Evolutionary conservation across 441 rosid species (phyloP).

Genomic region (Bocquillonia castaneifolia): DNA sequence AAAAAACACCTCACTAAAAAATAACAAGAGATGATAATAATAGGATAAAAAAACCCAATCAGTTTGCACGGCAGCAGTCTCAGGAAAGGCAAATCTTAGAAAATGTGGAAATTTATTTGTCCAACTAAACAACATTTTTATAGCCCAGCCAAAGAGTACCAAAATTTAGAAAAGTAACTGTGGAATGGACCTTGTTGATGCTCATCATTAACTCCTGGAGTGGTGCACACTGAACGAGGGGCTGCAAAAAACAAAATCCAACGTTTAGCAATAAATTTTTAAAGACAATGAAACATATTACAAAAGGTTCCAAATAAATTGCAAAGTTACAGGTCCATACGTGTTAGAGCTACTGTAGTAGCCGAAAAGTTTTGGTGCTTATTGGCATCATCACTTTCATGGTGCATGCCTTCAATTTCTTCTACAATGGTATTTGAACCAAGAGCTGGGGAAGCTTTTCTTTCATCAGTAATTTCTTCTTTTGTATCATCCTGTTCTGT

Average conservation of each 20-base stretch:
- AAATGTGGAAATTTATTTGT: background rate
- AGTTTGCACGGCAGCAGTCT: background rate
- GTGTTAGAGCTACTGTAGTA: conserved; percentile 7
- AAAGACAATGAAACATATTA: background rate
- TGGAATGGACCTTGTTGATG: conserved; percentile 9
- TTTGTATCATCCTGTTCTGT: background rate
- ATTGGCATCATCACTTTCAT: background rate
- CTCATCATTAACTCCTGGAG: conserved; percentile 8
- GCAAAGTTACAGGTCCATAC: conserved; percentile 3
- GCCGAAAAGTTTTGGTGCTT: background rate
- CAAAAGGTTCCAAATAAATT: background rate
- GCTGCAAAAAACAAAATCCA: conserved; percentile 9
- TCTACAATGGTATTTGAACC: conserved; percentile 1
- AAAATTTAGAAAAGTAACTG: background rate
- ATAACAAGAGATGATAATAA: background rate
- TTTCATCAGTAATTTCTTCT: conserved; percentile 9
- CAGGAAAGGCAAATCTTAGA: background rate
- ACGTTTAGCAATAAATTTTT: background rate
- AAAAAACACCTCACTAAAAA: background rate
- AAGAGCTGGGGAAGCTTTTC: conserved; percentile 18
- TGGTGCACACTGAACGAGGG: background rate
- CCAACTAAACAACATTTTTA: background rate
- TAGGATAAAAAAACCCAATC: background rate
- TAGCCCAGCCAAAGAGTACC: background rate
- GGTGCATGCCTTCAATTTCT: background rate